These are phyloP conservation scores for Quercus rubra DNA, from an alignment of 306 rosid genomes.

Conservation along the genomic window DNA sequence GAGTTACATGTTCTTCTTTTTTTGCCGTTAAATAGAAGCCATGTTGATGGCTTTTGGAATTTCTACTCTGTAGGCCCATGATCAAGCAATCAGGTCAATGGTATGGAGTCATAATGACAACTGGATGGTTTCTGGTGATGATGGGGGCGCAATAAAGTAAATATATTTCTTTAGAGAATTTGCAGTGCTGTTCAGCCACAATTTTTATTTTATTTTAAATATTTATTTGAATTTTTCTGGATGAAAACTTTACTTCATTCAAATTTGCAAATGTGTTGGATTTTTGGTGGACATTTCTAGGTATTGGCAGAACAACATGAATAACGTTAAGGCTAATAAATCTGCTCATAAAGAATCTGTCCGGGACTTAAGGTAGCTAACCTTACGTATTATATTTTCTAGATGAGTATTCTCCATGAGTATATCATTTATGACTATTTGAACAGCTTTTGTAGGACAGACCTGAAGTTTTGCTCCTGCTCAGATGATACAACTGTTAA, in stretches of 20 bases:
- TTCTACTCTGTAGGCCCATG: constrained; percentile 71
- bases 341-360: constrained; percentile 99
- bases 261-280: constrained; percentile 3
- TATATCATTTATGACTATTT: constrained; percentile 28
- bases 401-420: constrained; percentile 4
- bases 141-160: constrained; percentile 98
- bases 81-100: constrained; percentile 98
- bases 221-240: constrained; percentile 1
- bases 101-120: constrained; percentile 99
- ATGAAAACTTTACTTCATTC: constrained; percentile 3
- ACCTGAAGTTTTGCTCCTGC: constrained; percentile 96
- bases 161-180: constrained; percentile 12
- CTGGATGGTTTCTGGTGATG: constrained; percentile 99
- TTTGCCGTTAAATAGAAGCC: neutral
- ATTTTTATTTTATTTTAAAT: neutral
- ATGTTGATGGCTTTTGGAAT: constrained; percentile 20
- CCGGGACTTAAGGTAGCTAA: constrained; percentile 80
- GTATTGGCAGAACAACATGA: constrained; percentile 99
- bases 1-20: neutral
- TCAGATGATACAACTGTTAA: constrained; percentile 95
- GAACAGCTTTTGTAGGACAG: constrained; percentile 95
- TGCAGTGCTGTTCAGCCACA: constrained; percentile 13
- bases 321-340: constrained; percentile 95
- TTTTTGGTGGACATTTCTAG: constrained; percentile 37
- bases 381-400: constrained; percentile 1